Evolutionary conservation across 805 yeast species (phyloP).

Genomic region (Ogataea salicorniae): DNA sequence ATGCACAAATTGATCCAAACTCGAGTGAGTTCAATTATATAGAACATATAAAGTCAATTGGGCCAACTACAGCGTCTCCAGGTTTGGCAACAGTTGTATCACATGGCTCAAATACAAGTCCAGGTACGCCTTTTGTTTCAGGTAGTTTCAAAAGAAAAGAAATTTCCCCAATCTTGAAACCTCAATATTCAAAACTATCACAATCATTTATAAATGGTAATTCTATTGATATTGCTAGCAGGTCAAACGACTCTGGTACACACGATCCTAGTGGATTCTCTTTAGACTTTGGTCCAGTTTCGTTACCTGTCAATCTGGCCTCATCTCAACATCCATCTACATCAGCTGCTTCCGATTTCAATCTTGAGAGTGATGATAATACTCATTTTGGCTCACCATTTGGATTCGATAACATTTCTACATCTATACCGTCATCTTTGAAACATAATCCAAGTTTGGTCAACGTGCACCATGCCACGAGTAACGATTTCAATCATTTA

Average conservation of each 20-base stretch:
- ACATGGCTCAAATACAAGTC: slow-evolving; percentile 8
- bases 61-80: slow-evolving; percentile 19
- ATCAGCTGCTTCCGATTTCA: slow-evolving; percentile 10
- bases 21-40: slow-evolving; percentile 58
- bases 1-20: slow-evolving; percentile 33
- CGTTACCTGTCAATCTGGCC: slow-evolving; percentile 5
- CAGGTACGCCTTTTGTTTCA: slow-evolving; percentile 1
- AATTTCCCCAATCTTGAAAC: slow-evolving; percentile 18
- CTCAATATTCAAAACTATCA: slow-evolving; percentile 26
- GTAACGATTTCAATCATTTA: not conserved
- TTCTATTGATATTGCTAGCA: not conserved
- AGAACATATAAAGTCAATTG: slow-evolving; percentile 56
- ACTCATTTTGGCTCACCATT: slow-evolving; percentile 16
- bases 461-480: slow-evolving; percentile 6
- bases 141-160: slow-evolving; percentile 20
- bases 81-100: slow-evolving; percentile 10
- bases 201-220: slow-evolving; percentile 17
- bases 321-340: slow-evolving; percentile 5
- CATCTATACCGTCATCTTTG: slow-evolving; percentile 19
- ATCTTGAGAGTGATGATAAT: slow-evolving; percentile 3
- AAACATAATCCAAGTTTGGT: slow-evolving; percentile 20
- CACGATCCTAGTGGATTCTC: slow-evolving; percentile 5
- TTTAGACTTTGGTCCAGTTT: slow-evolving; percentile 17
- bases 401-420: slow-evolving; percentile 18
- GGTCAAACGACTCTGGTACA: not conserved